phyloP scores from a whole-genome alignment of 176 grass and related monocot genomes.

The Eragrostis curvula region DNA sequence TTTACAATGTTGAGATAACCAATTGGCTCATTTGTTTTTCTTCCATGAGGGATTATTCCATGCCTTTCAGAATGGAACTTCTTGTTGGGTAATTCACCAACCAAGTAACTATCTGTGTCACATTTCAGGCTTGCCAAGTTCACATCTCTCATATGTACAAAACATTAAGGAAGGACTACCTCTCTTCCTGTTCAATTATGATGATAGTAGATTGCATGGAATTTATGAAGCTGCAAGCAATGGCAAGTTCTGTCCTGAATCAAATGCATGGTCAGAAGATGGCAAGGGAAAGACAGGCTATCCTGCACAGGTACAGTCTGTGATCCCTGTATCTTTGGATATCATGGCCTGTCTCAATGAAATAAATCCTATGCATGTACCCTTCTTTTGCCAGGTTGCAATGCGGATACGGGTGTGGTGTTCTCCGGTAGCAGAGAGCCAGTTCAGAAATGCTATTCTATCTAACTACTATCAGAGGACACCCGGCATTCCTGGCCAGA shows the following conservation, averaged over 20 bases:
- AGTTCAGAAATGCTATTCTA: constrained; percentile 72
- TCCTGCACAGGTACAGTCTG: constrained; percentile 69
- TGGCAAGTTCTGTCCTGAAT: constrained; percentile 71
- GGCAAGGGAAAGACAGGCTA: constrained; percentile 70
- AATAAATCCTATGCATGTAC: neutral
- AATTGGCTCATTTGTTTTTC: neutral
- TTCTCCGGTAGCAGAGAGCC: constrained; percentile 60
- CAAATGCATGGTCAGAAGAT: constrained; percentile 77
- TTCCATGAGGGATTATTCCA: neutral
- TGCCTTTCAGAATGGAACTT: constrained; percentile 8
- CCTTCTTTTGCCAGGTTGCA: constrained; percentile 65
- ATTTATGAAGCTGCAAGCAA: constrained; percentile 76
- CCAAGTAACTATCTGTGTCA: constrained; percentile 12
- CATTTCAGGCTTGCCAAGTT: constrained; percentile 66
- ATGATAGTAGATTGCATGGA: constrained; percentile 69
- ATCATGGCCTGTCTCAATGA: neutral
- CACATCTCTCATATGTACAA: constrained; percentile 73
- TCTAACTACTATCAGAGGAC: constrained; percentile 74
- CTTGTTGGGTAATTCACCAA: neutral
- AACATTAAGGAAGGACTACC: constrained; percentile 80
- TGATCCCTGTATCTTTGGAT: too few relatives aligned
- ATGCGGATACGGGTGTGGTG: constrained; percentile 60
- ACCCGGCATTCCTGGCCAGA: constrained; percentile 31
- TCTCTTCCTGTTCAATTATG: constrained; percentile 93
- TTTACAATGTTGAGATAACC: constrained; percentile 9